Conservation (phyloP, 148 eudicot species). For the Euryodendron excelsum region DNA sequence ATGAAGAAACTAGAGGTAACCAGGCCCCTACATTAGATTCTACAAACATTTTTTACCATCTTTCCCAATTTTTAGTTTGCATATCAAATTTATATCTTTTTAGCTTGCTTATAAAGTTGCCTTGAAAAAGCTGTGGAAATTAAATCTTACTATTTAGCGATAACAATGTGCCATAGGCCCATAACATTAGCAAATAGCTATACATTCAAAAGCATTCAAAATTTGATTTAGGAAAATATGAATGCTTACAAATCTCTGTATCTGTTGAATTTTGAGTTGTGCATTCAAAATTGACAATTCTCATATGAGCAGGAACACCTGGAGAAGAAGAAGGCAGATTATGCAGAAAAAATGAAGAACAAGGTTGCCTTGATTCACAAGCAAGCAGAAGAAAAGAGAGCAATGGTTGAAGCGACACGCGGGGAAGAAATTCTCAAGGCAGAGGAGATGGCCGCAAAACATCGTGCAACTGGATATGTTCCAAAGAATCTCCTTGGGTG, state of each 20-base stretch:
- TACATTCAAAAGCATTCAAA: no score
- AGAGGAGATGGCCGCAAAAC: slow-evolving; percentile 52
- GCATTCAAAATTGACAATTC: background rate
- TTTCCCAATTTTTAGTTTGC: background rate
- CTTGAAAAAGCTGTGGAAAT: background rate
- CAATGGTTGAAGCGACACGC: slow-evolving; percentile 55
- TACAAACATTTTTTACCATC: no score
- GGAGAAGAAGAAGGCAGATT: slow-evolving; percentile 75
- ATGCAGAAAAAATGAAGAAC: slow-evolving; percentile 66
- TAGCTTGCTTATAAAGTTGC: background rate
- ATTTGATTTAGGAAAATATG: no score
- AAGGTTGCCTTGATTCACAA: slow-evolving; percentile 63
- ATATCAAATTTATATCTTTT: background rate
- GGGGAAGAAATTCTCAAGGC: slow-evolving; percentile 53
- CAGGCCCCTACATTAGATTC: no score
- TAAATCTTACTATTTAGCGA: background rate
- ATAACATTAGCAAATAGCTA: no score
- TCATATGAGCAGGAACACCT: slow-evolving; percentile 54
- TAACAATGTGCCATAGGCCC: no score
- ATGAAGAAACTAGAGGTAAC: slow-evolving; percentile 59
- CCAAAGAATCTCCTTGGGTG: slow-evolving; percentile 43
- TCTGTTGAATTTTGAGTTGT: background rate
- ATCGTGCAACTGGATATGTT: slow-evolving; percentile 34
- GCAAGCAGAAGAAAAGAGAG: slow-evolving; percentile 60
- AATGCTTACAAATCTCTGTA: no score